A percentile compares a stretch with the other conserved stretches of the same genome.
Evolutionary conservation across 192 early-diverging fungal genomes (phyloP).

Genomic region (Backusella liffmaniae): DNA sequence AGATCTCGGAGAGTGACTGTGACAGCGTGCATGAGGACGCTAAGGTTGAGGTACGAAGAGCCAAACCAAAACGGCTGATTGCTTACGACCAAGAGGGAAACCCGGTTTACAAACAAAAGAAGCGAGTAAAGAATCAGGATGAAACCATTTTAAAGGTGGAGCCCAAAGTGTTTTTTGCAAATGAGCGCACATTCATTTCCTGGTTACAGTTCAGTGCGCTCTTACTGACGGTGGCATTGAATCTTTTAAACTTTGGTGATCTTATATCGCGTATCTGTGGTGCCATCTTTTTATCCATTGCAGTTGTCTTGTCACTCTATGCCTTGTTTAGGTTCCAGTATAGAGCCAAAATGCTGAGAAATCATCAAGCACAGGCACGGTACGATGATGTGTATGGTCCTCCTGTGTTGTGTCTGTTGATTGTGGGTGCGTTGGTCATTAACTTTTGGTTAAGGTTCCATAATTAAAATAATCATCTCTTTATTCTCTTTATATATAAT

Average conservation of each 20-base stretch:
- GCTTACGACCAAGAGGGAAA: background rate
- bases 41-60: background rate
- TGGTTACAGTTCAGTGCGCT: conserved; percentile 82
- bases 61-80: background rate
- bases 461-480: background rate
- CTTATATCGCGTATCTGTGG: conserved; percentile 53
- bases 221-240: conserved; percentile 65
- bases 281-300: conserved; percentile 39
- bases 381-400: conserved; percentile 81
- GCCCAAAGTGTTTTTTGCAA: conserved; percentile 87
- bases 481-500: background rate
- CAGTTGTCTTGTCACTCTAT: conserved; percentile 10
- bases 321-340: conserved; percentile 23
- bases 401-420: conserved; percentile 64
- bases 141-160: conserved; percentile 58
- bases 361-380: background rate
- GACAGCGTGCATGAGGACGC: background rate
- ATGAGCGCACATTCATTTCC: conserved; percentile 83
- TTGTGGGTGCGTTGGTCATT: conserved; percentile 56
- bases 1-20: background rate
- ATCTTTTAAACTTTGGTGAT: conserved; percentile 76
- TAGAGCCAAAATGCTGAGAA: conserved; percentile 49
- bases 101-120: background rate
- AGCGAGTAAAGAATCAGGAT: background rate
- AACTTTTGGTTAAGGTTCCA: conserved; percentile 13